Evolutionary conservation across 768 basidiomycete species (phyloP), one percentile per base, ranked within the genome.

Genomic region (Boletus insuetus): DNA sequence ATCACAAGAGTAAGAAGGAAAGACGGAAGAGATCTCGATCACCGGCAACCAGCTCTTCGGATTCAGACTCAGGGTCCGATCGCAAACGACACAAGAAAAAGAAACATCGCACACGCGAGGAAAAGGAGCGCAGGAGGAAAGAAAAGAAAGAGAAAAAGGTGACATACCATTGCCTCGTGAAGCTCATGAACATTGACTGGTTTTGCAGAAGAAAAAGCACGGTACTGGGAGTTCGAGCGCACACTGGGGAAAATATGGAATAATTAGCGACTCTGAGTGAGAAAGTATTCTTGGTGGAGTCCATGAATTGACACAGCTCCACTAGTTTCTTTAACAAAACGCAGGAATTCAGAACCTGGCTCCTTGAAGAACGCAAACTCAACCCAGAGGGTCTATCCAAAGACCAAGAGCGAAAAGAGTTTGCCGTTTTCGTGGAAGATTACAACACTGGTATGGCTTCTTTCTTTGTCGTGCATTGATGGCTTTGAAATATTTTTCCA

Each of bases 191-290:
- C 29, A 32, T 44, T 53, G 56, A 52, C 58, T 31, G 12, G 24
- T 46, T 46, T 59, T 82, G 75, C 76, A 86, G 74, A 85, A 85
- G 70, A 82, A 83, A 60, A 78, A 77, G 11, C 75, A 74, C 19
- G 79, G 75, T 32, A 73, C 75, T 26, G 80, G 59, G 32, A 70
- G 81, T 11, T 76, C 83, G 26, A 62, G 55, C 47, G 71, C 69
- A 17, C 86, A 92, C 60, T 97, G 93, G 93, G 94, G 94, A 16
- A 93, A 91, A 71, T 87, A 89, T 70, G 94, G 94, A 3, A 80
- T 91, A 51, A 93, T 97, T 53, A 80, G 80, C 31, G 94, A 95
- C 64, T 67, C 81, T 4, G 93, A 96, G 94, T 96, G 62, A 66
- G 90, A 26, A 50, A 46, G 35, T 16, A 48, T 61, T 42, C 50